Conservation (phyloP, 2,329 filamentous ascomycete species). For the Claviceps capensis region DNA sequence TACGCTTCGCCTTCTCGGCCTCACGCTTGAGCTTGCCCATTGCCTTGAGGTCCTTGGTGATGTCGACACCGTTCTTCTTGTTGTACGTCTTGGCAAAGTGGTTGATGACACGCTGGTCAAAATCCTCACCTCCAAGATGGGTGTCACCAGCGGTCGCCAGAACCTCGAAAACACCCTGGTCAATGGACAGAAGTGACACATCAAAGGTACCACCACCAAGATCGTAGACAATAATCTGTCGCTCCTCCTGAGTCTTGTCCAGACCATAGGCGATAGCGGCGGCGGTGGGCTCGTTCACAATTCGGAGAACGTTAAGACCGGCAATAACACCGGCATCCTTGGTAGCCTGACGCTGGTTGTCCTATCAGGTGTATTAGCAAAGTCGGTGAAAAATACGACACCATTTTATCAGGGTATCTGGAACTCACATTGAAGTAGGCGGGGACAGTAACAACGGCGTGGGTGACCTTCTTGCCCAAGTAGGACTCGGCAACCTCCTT, state of each 20-base stretch:
- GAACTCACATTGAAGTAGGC: slow-evolving; percentile 74
- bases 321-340: slow-evolving; percentile 90
- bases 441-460: slow-evolving; percentile 86
- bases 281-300: slow-evolving; percentile 93
- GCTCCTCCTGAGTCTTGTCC: slow-evolving; percentile 71
- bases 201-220: slow-evolving; percentile 90
- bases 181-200: slow-evolving; percentile 85
- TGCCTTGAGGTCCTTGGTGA: slow-evolving; percentile 89
- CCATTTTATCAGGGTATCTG: neutral
- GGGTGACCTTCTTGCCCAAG: slow-evolving; percentile 69
- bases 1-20: slow-evolving; percentile 98
- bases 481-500: slow-evolving; percentile 71
- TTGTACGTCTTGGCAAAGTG: slow-evolving; percentile 96
- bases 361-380: slow-evolving; percentile 21
- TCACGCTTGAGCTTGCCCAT: slow-evolving; percentile 99
- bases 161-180: slow-evolving; percentile 88
- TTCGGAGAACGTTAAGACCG: slow-evolving; percentile 87
- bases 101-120: slow-evolving; percentile 95
- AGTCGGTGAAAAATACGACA: neutral
- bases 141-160: slow-evolving; percentile 92
- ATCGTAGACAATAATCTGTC: slow-evolving; percentile 87
- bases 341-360: slow-evolving; percentile 92
- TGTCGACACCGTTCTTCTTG: slow-evolving; percentile 90
- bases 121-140: slow-evolving; percentile 96
- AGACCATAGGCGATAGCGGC: slow-evolving; percentile 91